Evolutionary conservation across 805 yeast species (phyloP), one percentile per base, ranked within the genome.

Genomic region (Saturnispora galanensis): DNA sequence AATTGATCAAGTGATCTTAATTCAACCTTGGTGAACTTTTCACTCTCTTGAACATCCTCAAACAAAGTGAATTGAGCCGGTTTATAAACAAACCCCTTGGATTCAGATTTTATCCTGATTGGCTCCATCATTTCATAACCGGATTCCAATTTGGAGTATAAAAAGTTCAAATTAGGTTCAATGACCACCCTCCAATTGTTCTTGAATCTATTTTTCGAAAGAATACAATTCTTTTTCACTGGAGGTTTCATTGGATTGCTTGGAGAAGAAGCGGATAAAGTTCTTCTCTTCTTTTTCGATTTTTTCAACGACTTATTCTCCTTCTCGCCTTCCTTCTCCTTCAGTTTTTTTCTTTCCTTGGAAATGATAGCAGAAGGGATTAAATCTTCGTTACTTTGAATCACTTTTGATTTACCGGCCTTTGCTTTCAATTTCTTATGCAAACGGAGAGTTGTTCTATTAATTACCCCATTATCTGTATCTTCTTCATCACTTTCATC

Each of bases 51-150:
- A n/a, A 43, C 21, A 18, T 45, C 38, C 10, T 42, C 26, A 33
- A 52, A 50, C 30, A 47, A 31, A 0, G 41, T 21, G 32, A 47
- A 52, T 36, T 49, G 51, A 2, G 54, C 47, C 5, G 54, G 54
- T 29, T 49, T 51, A 29, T 52, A 51, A 15, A 18, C 30, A 33
- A 49, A 46, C 6, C 54, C 54, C 16, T 41, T 41, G 4, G 43
- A 16, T 36, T 39, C 49, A 5, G 35, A 29, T 17, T 45, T 51
- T 3, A n/a, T 5, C 10, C 47, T 35, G 5, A 30, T 33, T 11
- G 44, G 47, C 10, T 38, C 38, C n/a, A 26, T 41, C 10, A n/a
- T 5, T 4, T 46, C 46, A 12, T 43, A 32, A 10, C 33, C 31
- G 2, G 30, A 34, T 18, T 48, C 50, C 10, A 54, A 21, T 18